Conservation (phyloP, 2,329 filamentous ascomycete genomes). For the Bipolaris bicolor region DNA sequence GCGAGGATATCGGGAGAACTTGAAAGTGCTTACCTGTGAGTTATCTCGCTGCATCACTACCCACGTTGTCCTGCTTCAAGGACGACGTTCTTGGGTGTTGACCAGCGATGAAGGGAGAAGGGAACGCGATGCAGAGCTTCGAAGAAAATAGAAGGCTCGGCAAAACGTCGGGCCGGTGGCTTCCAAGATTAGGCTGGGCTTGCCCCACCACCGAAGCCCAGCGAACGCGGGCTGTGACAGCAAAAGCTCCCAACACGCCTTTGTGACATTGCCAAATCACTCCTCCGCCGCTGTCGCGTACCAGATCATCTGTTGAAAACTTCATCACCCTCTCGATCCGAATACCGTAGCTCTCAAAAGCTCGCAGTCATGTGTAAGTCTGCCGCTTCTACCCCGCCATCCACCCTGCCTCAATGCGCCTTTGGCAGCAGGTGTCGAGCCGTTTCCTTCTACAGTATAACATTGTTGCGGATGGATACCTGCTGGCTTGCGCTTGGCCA, state of each 20-base stretch:
- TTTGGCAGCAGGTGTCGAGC: neutral
- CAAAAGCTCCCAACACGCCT: conserved; percentile 30
- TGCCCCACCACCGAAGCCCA: conserved; percentile 39
- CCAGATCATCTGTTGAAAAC: neutral
- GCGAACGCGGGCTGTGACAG: conserved; percentile 28
- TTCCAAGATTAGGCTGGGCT: conserved; percentile 13
- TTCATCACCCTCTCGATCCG: neutral
- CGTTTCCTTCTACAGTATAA: neutral
- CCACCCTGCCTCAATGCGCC: conserved; percentile 11
- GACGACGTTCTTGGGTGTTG: neutral
- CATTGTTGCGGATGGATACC: neutral
- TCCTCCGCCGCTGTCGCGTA: conserved; percentile 16
- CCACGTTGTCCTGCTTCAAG: conserved; percentile 7
- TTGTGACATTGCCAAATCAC: conserved; percentile 16
- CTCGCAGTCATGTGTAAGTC: conserved; percentile 22
- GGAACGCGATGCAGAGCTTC: conserved; percentile 2
- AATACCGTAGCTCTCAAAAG: neutral
- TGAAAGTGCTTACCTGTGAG: conserved; percentile 26
- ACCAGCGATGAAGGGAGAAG: conserved; percentile 8
- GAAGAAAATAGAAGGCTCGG: conserved; percentile 22
- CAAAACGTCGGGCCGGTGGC: conserved; percentile 26
- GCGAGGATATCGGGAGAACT: neutral
- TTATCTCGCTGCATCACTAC: neutral
- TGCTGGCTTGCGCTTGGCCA: neutral
- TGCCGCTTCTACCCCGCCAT: conserved; percentile 10